Base-by-base conservation (phyloP, 2,329 filamentous ascomycete species). In the Fusarium chuoi region DNA sequence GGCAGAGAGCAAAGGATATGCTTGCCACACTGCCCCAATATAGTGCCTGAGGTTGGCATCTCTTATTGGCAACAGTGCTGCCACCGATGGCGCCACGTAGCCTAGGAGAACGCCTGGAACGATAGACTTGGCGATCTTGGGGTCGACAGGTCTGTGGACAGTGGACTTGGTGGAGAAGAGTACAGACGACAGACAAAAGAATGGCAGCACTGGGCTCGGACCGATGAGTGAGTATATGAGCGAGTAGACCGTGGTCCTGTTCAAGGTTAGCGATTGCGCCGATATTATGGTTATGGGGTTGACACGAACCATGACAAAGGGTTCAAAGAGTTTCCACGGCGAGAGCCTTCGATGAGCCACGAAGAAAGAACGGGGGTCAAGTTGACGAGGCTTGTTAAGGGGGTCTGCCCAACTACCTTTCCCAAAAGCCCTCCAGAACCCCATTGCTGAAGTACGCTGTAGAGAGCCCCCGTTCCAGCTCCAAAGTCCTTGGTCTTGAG, bases 251-350 rank as follows among this genome's bases (percentile, higher is more conserved):
- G n/a, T 54, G 8, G 33, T 54, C 20, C 51, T 54, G 14, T 12
- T 28, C 0, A 0, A 15, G 1, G 33, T 54, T 13, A 54, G 49
- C 13, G 6, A 9, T 7, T 54, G 10, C 17, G n/a, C 9, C 0
- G 10, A 0, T 3, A 5, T 13, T 0, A 13, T 51, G 0, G 13
- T 22, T 1, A 22, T 12, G 5, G 8, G 9, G 6, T 6, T n/a
- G 11, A 7, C 4, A 7, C 33, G 0, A 9, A 38, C 51, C 51
- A 54, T 2, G 51, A 28, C 14, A 54, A 22, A 1, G 35, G 35
- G 3, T 54, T 38, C 1, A 38, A 7, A 6, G 35, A 36, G 4
- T 38, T 38, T 28, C 51, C 35, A 1, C 24, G 14, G 2, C 51
- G 51, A 13, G 51, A 54, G 3, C 18, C 35, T 2, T 54, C 51